phyloP scores from a whole-genome alignment of 2,329 filamentous ascomycete species.

The Fusarium sp. region DNA sequence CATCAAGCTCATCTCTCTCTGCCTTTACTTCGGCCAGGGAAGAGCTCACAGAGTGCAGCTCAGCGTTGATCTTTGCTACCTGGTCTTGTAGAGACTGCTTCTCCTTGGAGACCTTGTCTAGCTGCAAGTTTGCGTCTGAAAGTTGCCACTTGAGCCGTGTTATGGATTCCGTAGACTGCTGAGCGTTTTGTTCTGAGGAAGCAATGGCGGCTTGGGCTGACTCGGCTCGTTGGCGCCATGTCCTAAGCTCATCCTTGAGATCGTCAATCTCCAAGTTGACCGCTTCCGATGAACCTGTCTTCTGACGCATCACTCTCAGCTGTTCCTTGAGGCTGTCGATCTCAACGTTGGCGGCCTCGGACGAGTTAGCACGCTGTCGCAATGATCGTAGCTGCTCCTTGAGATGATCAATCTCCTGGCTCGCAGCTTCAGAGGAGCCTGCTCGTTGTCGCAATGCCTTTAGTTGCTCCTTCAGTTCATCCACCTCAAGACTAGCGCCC shows the following conservation, averaged over 20 bases:
- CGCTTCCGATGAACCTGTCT: conserved; percentile 36
- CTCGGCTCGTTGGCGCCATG: conserved; percentile 42
- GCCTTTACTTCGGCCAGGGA: conserved; percentile 66
- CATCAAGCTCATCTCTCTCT: conserved; percentile 73
- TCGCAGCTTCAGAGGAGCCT: conserved; percentile 42
- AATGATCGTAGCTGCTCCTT: conserved; percentile 21
- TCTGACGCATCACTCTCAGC: conserved; percentile 40
- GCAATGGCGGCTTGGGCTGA: conserved; percentile 42
- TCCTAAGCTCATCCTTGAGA: conserved; percentile 42
- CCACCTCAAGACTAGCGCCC: conserved; percentile 44
- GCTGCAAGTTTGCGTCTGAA: conserved; percentile 65
- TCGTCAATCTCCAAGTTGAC: conserved; percentile 34
- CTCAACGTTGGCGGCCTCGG: conserved; percentile 51
- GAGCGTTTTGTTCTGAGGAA: conserved; percentile 48
- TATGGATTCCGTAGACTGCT: conserved; percentile 54
- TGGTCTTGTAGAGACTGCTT: conserved; percentile 71
- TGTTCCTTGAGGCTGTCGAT: conserved; percentile 42
- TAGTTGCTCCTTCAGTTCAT: conserved; percentile 34
- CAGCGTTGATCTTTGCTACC: conserved; percentile 65
- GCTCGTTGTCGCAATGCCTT: conserved; percentile 40
- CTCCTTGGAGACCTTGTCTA: conserved; percentile 66
- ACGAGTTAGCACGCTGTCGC: conserved; percentile 10
- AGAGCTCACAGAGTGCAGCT: conserved; percentile 67
- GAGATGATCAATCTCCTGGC: conserved; percentile 50
- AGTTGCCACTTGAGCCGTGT: conserved; percentile 65